These are phyloP conservation scores for Carex cristatella DNA, from an alignment of 176 grass and related monocot species.

Conservation along the genomic window DNA sequence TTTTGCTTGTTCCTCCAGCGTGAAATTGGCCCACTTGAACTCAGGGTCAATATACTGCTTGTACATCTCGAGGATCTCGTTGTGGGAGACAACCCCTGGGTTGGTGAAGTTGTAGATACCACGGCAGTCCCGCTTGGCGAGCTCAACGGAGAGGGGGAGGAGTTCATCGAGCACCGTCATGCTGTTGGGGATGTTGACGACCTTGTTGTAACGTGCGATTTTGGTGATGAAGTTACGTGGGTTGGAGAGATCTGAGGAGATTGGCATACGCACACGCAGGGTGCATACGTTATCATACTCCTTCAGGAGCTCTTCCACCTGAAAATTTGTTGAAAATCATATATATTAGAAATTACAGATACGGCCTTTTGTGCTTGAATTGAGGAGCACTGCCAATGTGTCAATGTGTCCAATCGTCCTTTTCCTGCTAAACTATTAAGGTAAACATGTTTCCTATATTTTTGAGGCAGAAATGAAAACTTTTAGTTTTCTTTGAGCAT, in stretches of 20 bases:
- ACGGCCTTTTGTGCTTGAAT: background rate
- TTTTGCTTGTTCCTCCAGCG: conserved; percentile 63
- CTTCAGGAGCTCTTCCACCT: conserved; percentile 71
- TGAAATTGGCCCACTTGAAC: conserved; percentile 76
- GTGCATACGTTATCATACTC: conserved; percentile 78
- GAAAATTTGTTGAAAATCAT: conserved; percentile 14
- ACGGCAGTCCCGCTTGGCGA: conserved; percentile 55
- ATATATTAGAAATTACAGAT: background rate
- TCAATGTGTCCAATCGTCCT: background rate
- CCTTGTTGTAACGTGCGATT: conserved; percentile 64
- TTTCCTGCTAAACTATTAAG: background rate
- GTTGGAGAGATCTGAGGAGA: conserved; percentile 69
- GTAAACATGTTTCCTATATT: background rate
- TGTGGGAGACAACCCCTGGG: conserved; percentile 62
- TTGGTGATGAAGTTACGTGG: conserved; percentile 85
- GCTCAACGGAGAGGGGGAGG: conserved; percentile 68
- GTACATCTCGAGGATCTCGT: conserved; percentile 77
- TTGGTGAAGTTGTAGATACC: conserved; percentile 88
- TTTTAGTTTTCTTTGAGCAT: background rate
- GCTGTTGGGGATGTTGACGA: conserved; percentile 72
- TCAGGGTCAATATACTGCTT: conserved; percentile 47
- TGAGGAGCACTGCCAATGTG: background rate
- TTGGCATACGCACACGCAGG: conserved; percentile 63
- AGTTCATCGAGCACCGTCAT: conserved; percentile 85
- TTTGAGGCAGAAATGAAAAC: background rate